phyloP scores from a whole-genome alignment of 2,329 filamentous ascomycete species.

The Aspergillus thermomutatus region DNA sequence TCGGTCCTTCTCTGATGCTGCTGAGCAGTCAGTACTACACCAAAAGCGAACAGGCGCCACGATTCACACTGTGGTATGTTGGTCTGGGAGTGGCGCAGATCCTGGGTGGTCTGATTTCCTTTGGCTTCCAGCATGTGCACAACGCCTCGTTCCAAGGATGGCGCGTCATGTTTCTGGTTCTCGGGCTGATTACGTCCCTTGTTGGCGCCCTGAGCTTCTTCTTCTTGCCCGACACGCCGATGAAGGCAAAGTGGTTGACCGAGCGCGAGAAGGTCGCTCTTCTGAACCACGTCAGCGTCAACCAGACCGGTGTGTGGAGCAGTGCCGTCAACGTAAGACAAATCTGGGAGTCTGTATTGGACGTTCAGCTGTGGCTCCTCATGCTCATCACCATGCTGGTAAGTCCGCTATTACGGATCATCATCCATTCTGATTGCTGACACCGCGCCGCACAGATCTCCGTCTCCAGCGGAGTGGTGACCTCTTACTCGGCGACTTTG shows the following conservation, averaged over 20 bases:
- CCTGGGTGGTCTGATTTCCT: constrained; percentile 35
- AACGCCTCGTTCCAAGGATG: constrained; percentile 33
- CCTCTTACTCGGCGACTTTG: constrained; percentile 45
- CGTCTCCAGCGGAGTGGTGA: constrained; percentile 42
- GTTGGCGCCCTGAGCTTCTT: constrained; percentile 39
- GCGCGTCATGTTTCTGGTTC: constrained; percentile 47
- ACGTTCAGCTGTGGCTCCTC: constrained; percentile 47
- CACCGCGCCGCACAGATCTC: not conserved
- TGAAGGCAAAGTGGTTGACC: constrained; percentile 16
- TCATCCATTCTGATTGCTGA: not conserved
- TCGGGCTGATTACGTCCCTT: constrained; percentile 42
- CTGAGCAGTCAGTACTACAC: constrained; percentile 60
- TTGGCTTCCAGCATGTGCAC: constrained; percentile 50
- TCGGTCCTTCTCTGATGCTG: constrained; percentile 59
- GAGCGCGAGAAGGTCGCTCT: constrained; percentile 38
- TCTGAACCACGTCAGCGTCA: constrained; percentile 43
- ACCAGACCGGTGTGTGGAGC: constrained; percentile 53
- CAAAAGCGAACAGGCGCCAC: constrained; percentile 55
- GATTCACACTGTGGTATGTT: constrained; percentile 61
- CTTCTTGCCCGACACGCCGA: constrained; percentile 30
- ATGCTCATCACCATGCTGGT: constrained; percentile 22
- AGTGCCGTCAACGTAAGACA: constrained; percentile 48
- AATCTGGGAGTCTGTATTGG: constrained; percentile 44
- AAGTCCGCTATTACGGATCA: not conserved
- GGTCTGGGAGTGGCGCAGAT: constrained; percentile 57